Percentiles rank a stretch among this genome's conserved stretches.
phyloP scores from a whole-genome alignment of 129 eudicot genomes.

The Pittosporum tobira region DNA sequence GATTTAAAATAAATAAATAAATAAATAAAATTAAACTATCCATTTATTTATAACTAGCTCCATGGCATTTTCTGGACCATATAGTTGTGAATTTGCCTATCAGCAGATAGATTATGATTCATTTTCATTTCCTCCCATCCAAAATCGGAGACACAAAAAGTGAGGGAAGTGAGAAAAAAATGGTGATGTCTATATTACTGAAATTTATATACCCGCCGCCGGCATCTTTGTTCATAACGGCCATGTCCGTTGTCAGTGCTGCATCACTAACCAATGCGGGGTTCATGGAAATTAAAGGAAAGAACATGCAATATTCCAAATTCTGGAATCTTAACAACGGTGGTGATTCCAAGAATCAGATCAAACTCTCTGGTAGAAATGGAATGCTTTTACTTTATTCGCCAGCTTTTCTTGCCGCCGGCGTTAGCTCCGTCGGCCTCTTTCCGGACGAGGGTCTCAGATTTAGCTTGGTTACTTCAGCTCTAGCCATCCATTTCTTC shows the following conservation, averaged over 20 bases:
- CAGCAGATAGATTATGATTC: too few relatives aligned
- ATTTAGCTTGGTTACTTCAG: conserved; percentile 39
- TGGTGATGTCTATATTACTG: conserved; percentile 6
- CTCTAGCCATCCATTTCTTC: conserved; percentile 48
- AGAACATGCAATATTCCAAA: conserved; percentile 31
- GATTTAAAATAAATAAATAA: too few relatives aligned
- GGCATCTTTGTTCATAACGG: conserved; percentile 14
- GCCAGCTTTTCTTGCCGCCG: conserved; percentile 34
- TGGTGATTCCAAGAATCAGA: conserved; percentile 4
- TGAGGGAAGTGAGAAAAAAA: neutral
- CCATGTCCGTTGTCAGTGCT: conserved; percentile 21
- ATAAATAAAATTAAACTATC: too few relatives aligned
- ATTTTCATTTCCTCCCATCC: neutral
- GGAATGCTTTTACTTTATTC: conserved; percentile 26
- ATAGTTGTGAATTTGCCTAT: too few relatives aligned
- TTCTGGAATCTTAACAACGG: conserved; percentile 7
- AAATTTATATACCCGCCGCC: conserved; percentile 26
- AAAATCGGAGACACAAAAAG: neutral
- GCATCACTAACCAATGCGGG: conserved; percentile 18
- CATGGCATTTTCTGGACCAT: too few relatives aligned
- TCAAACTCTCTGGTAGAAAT: conserved; percentile 22
- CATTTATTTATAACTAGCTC: too few relatives aligned
- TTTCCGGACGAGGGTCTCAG: conserved; percentile 34
- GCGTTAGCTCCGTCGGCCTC: conserved; percentile 22
- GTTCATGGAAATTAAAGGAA: conserved; percentile 24